Conservation (phyloP, 306 rosid species). For the Vigna reflexopilosa region DNA sequence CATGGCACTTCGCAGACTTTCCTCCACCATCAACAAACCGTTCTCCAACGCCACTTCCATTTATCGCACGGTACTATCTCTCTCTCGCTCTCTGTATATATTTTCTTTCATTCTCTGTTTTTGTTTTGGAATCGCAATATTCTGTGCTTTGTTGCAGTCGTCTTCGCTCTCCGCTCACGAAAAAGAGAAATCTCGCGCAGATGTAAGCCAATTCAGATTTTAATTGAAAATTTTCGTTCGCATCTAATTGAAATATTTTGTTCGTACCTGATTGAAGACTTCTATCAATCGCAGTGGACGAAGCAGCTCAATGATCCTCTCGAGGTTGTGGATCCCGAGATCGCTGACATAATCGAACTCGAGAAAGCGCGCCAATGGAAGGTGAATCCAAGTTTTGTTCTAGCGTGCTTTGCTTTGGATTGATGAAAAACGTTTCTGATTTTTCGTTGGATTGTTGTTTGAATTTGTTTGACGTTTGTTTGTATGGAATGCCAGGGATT, state of each 20-base stretch:
- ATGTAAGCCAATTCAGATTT: constrained; percentile 52
- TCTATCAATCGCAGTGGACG: constrained; percentile 68
- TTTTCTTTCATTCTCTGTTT: background rate
- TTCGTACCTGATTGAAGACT: background rate
- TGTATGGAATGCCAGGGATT: constrained; percentile 58
- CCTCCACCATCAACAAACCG: constrained; percentile 56
- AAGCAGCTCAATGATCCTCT: constrained; percentile 84
- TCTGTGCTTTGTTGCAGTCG: constrained; percentile 58
- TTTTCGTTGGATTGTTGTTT: background rate
- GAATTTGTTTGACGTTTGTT: background rate
- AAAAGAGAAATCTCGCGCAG: constrained; percentile 59
- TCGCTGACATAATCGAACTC: constrained; percentile 81
- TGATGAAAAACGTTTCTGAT: background rate
- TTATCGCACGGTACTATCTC: constrained; percentile 56
- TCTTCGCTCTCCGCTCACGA: constrained; percentile 63
- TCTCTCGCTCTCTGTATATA: too few relatives aligned
- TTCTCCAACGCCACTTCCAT: constrained; percentile 52
- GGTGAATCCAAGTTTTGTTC: constrained; percentile 32
- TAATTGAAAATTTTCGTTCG: constrained; percentile 1
- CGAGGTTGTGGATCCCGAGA: constrained; percentile 78
- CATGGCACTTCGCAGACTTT: constrained; percentile 76
- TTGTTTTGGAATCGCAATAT: background rate
- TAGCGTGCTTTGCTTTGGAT: background rate
- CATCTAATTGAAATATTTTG: background rate
- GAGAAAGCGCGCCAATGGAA: constrained; percentile 97